Base-by-base conservation (phyloP, 2,329 filamentous ascomycete species). In the Colletotrichum shisoi region DNA sequence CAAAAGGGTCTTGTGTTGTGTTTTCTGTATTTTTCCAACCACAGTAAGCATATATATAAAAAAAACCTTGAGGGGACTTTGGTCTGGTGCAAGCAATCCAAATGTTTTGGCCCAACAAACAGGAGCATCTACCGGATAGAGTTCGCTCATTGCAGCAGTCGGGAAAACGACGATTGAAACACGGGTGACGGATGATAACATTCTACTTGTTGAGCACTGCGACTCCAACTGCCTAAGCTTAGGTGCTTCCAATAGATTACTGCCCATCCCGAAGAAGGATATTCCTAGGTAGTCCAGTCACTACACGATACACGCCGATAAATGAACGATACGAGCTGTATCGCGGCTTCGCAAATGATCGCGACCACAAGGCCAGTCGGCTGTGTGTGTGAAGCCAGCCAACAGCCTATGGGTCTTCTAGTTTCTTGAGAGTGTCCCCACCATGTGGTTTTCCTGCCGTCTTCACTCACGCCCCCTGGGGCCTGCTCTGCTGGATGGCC, bases 221-320 rank as follows among this genome's bases (percentile, higher is more conserved):
- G n/a, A n/a, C n/a, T 53, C 31, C 31, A 34, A 9, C 12, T n/a
- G n/a, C n/a, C n/a, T 21, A 15, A 15, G 51, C 2, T 2, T 39
- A 19, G 11, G 3, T 12, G 12, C 15, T 39, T 39, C 11, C 21
- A 15, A 15, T 39, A 15, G n/a, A 53, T 5, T 19, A 52, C 11
- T 0, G 27, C 17, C 1, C n/a, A 8, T 37, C 4, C 17, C 3
- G 2, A 19, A n/a, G 9, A 19, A 19, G 3, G 4, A 19, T 5
- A 19, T 6, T 7, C 9, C 27, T 31, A 31, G 27, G 7, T 5
- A 8, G 1, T 21, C 7, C 31, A 4, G 21, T n/a, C 31, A 52
- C 19, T 4, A 45, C 44, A 45, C n/a, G 3, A 52, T 21, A 3
- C 13, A 4, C 11, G 12, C 17, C n/a, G 27, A 8, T 15, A 11